Conservation (phyloP, 345 rosid species). For the Salix udensis region DNA sequence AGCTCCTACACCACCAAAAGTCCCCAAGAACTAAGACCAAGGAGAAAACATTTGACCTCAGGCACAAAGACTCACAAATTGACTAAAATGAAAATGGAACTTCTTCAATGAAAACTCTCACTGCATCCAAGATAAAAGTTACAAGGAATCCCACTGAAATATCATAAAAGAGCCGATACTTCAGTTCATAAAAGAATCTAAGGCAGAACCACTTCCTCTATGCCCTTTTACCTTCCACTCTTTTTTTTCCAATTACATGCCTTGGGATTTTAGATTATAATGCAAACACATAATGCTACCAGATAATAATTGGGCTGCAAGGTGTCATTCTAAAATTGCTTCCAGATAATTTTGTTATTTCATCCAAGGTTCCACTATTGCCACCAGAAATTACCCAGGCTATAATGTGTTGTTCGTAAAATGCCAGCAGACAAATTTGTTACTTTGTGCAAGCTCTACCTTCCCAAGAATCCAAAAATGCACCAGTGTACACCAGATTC, state of each 20-base stretch:
- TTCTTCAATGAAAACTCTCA: neutral
- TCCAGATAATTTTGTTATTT: neutral
- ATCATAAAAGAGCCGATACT: neutral
- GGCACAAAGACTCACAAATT: conserved; percentile 1
- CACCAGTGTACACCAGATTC: neutral
- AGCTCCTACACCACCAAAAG: conserved; percentile 86
- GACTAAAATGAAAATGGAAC: neutral
- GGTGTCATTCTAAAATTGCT: neutral
- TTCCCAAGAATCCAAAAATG: neutral
- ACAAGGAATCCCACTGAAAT: neutral
- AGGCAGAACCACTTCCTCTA: neutral
- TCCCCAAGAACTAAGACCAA: conserved; percentile 57
- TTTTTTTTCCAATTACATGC: neutral
- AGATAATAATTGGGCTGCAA: neutral
- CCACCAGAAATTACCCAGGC: neutral
- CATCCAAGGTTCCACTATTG: neutral
- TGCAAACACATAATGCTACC: neutral
- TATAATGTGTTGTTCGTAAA: neutral
- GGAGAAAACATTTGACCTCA: conserved; percentile 17
- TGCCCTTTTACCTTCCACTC: neutral
- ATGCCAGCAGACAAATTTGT: neutral
- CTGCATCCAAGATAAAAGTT: neutral
- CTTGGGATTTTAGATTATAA: neutral
- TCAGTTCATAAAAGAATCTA: neutral
- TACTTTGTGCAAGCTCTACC: neutral